Evolutionary conservation across 2,329 filamentous ascomycete genomes (phyloP).

Genomic region (Cytospora piceae): DNA sequence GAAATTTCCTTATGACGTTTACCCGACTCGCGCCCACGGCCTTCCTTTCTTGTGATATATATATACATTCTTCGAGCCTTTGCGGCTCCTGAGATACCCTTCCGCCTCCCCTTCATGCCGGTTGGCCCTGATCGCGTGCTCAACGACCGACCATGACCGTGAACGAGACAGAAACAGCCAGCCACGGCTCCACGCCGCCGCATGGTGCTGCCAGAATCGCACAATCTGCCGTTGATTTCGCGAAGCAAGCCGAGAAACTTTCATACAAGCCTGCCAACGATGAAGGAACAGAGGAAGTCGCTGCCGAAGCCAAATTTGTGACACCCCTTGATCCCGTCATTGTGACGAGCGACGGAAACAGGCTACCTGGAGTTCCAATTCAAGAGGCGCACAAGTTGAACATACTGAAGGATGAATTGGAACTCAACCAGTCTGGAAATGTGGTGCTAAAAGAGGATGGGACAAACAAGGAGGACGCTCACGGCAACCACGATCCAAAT

Average conservation of each 20-base stretch:
- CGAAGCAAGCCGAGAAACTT: conserved; percentile 63
- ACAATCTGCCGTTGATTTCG: conserved; percentile 57
- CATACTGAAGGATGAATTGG: conserved; percentile 56
- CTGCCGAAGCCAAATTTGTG: conserved; percentile 65
- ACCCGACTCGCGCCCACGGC: background rate
- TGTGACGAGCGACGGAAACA: conserved; percentile 66
- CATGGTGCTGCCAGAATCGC: conserved; percentile 33
- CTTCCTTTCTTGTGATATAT: background rate
- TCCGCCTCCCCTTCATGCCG: background rate
- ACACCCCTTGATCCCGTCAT: conserved; percentile 76
- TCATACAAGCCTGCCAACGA: conserved; percentile 45
- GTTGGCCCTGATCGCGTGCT: background rate
- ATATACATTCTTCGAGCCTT: background rate
- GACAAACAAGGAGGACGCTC: conserved; percentile 38
- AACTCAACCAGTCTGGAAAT: conserved; percentile 33
- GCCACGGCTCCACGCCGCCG: conserved; percentile 3
- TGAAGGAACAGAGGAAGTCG: conserved; percentile 48
- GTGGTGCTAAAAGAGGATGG: conserved; percentile 30
- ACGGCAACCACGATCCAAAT: conserved; percentile 41
- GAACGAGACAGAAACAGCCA: background rate
- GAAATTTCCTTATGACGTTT: background rate
- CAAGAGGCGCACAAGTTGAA: conserved; percentile 74
- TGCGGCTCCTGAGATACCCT: background rate
- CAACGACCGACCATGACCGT: conserved; percentile 16
- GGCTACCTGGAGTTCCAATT: conserved; percentile 70